phyloP scores from a whole-genome alignment of 495 filamentous ascomycete species.

The Aspergillus leporis region DNA sequence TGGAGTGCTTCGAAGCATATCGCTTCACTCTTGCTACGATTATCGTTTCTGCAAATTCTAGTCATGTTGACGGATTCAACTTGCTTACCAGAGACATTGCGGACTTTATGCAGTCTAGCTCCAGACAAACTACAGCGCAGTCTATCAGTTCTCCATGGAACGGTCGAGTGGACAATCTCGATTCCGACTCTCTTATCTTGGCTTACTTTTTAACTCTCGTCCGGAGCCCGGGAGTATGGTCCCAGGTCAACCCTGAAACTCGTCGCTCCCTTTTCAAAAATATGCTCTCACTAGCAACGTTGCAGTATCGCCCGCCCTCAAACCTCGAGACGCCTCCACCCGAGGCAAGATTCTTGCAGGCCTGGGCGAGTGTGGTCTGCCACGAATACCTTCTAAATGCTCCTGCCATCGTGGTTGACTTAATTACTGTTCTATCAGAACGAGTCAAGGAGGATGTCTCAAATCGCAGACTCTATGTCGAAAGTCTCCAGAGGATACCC shows the following conservation, averaged over 20 bases:
- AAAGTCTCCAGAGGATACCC: slow-evolving; percentile 45
- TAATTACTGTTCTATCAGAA: slow-evolving; percentile 37
- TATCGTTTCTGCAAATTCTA: slow-evolving; percentile 21
- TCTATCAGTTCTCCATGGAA: slow-evolving; percentile 41
- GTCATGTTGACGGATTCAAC: slow-evolving; percentile 24
- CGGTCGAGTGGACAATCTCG: slow-evolving; percentile 37
- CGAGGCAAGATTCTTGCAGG: slow-evolving; percentile 39
- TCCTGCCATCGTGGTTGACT: slow-evolving; percentile 35
- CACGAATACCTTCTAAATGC: slow-evolving; percentile 46
- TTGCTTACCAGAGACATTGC: slow-evolving; percentile 30
- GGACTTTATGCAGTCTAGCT: slow-evolving; percentile 30
- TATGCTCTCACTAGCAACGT: slow-evolving; percentile 38
- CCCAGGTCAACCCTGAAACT: slow-evolving; percentile 25
- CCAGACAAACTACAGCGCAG: slow-evolving; percentile 28
- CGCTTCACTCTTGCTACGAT: slow-evolving; percentile 34
- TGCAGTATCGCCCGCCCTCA: slow-evolving; percentile 32
- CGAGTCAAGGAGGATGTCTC: slow-evolving; percentile 32
- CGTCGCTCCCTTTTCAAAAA: slow-evolving; percentile 36
- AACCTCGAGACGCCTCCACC: slow-evolving; percentile 30
- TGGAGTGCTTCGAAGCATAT: slow-evolving; percentile 46
- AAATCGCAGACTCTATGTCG: slow-evolving; percentile 36
- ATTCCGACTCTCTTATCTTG: slow-evolving; percentile 34
- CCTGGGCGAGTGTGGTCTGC: slow-evolving; percentile 45
- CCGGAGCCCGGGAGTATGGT: slow-evolving; percentile 36
- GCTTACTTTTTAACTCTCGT: slow-evolving; percentile 41